Conservation (phyloP, 208 protist species). For the Trypanosoma theileri region DNA sequence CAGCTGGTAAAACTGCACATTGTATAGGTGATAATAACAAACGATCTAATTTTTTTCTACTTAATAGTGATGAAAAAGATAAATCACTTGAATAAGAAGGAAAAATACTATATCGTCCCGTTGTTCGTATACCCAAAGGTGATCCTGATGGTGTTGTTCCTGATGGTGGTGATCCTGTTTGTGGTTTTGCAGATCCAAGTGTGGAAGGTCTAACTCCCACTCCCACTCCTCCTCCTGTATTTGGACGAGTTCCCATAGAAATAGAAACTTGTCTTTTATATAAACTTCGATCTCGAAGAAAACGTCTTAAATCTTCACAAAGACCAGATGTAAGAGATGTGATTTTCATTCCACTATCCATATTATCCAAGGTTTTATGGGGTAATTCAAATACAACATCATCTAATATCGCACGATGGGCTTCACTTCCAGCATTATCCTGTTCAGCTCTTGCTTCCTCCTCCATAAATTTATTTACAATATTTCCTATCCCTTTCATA, state of each 20-base stretch:
- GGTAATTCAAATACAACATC: slow-evolving; percentile 7
- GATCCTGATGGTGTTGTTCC: neutral
- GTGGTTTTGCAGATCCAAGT: neutral
- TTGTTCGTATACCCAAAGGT: neutral
- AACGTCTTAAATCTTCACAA: slow-evolving; percentile 20
- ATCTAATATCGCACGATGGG: neutral
- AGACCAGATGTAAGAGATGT: slow-evolving; percentile 7
- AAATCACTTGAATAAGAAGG: neutral
- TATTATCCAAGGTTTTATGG: neutral
- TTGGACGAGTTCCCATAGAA: neutral
- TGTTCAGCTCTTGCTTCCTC: neutral
- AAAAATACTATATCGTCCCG: too few relatives aligned
- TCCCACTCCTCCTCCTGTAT: neutral
- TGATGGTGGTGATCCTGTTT: neutral
- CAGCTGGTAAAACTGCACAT: slow-evolving; percentile 56
- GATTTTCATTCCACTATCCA: neutral
- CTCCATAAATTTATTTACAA: slow-evolving; percentile 19
- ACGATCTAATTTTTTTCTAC: slow-evolving; percentile 32
- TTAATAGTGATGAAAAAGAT: slow-evolving; percentile 37
- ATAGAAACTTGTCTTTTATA: slow-evolving; percentile 2
- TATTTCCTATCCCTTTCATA: slow-evolving; percentile 3
- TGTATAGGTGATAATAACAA: slow-evolving; percentile 31
- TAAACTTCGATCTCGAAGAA: slow-evolving; percentile 9
- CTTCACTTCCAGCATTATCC: neutral
- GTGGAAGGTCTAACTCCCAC: neutral